A percentile compares a stretch with the other conserved stretches of the same genome.
phyloP scores from a whole-genome alignment of 1,284 basidiomycete species.

The Moniliophthora roreri region DNA sequence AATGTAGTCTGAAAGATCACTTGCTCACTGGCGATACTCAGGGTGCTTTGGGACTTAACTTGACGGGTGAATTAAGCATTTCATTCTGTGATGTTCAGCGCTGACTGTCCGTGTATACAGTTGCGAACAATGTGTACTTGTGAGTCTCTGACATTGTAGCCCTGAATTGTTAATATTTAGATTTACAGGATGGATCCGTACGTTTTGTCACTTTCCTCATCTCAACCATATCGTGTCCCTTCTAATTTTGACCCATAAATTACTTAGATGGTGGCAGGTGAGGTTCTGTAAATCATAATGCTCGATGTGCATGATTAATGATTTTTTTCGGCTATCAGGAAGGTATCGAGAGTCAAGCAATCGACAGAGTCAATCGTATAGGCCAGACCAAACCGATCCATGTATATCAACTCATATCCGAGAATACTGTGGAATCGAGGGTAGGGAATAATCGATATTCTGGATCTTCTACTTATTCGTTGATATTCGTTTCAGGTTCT shows the following conservation, averaged over 20 bases:
- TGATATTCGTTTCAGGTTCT: conserved; percentile 48
- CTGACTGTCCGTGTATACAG: conserved; percentile 25
- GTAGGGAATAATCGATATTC: conserved; percentile 30
- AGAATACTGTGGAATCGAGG: conserved; percentile 84
- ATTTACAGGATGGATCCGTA: conserved; percentile 82
- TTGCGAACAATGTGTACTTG: conserved; percentile 88
- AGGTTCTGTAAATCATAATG: no score
- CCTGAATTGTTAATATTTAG: background rate
- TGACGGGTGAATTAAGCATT: conserved; percentile 49
- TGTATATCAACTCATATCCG: conserved; percentile 87
- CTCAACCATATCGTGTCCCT: conserved; percentile 3
- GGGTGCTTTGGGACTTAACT: conserved; percentile 84
- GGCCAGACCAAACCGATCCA: conserved; percentile 81
- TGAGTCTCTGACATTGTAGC: conserved; percentile 38
- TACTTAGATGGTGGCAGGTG: conserved; percentile 70
- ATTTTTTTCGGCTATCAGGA: conserved; percentile 43
- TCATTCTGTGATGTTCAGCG: background rate
- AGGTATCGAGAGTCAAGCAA: conserved; percentile 88
- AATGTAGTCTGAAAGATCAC: background rate
- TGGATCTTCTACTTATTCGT: background rate
- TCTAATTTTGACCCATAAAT: background rate
- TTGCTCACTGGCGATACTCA: conserved; percentile 15
- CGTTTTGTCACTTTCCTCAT: no score
- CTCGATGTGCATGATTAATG: no score
- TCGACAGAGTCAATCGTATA: conserved; percentile 74